These are phyloP conservation scores for Fusarium tjaetaba DNA, from an alignment of 2,329 filamentous ascomycete genomes.

Conservation along the genomic window DNA sequence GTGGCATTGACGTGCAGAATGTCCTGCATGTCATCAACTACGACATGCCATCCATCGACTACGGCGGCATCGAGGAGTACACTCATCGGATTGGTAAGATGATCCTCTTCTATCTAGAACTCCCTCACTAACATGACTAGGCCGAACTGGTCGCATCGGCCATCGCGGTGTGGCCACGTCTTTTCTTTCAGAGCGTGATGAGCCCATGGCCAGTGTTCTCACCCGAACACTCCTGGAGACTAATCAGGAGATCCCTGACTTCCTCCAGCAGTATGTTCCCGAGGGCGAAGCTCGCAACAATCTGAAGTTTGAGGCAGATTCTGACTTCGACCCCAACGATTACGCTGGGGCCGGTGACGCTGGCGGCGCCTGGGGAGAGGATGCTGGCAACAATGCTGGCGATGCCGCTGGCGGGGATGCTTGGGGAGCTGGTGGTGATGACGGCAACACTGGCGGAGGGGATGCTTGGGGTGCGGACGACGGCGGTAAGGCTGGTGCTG, in stretches of 20 bases:
- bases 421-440: slow-evolving; percentile 14
- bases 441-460: not conserved
- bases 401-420: not conserved
- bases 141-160: slow-evolving; percentile 93
- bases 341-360: slow-evolving; percentile 43
- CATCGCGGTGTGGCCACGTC: slow-evolving; percentile 87
- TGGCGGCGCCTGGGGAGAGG: slow-evolving; percentile 28
- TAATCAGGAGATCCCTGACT: slow-evolving; percentile 82
- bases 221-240: slow-evolving; percentile 86
- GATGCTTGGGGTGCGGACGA: not conserved
- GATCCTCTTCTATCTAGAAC: not conserved
- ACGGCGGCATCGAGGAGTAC: slow-evolving; percentile 95
- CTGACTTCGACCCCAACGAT: slow-evolving; percentile 59
- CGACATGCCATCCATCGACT: slow-evolving; percentile 77
- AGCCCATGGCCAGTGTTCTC: slow-evolving; percentile 76
- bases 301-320: slow-evolving; percentile 65
- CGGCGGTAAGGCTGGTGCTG: too few species aligned
- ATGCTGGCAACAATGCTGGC: slow-evolving; percentile 12
- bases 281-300: slow-evolving; percentile 60
- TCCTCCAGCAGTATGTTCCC: slow-evolving; percentile 73
- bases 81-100: slow-evolving; percentile 86
- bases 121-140: slow-evolving; percentile 52
- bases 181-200: slow-evolving; percentile 84
- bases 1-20: slow-evolving; percentile 88
- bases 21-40: slow-evolving; percentile 95